A percentile compares a stretch with the other conserved stretches of the same genome.
Conservation (phyloP, 2,329 filamentous ascomycete genomes). For the Shiraia bambusicola region DNA sequence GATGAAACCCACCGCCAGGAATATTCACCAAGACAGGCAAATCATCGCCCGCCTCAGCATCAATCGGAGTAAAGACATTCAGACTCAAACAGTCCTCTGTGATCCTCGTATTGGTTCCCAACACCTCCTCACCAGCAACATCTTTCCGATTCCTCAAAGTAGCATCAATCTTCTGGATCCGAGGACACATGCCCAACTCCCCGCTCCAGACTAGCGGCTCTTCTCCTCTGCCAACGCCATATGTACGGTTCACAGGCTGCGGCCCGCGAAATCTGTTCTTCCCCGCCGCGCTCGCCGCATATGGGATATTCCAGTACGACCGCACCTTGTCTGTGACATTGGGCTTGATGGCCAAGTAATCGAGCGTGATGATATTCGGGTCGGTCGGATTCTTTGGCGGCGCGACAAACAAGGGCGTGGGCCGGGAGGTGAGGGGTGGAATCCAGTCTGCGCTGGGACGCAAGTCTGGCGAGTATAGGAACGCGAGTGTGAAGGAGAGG, state of each 20-base stretch:
- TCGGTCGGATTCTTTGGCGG: constrained; percentile 29
- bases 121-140: constrained; percentile 27
- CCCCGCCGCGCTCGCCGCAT: constrained; percentile 32
- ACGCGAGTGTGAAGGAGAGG: constrained; percentile 27
- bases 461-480: constrained; percentile 30
- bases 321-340: constrained; percentile 31
- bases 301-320: constrained; percentile 39
- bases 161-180: constrained; percentile 37
- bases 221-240: constrained; percentile 22
- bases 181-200: constrained; percentile 36
- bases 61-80: constrained; percentile 37
- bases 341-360: constrained; percentile 34
- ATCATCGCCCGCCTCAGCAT: constrained; percentile 36
- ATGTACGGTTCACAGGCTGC: constrained; percentile 32
- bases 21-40: constrained; percentile 48
- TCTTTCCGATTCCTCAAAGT: constrained; percentile 28
- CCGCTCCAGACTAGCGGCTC: constrained; percentile 33
- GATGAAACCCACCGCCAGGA: constrained; percentile 49
- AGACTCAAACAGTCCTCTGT: constrained; percentile 49
- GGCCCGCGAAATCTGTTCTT: constrained; percentile 36
- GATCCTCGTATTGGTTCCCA: constrained; percentile 26
- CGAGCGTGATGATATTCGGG: constrained; percentile 32
- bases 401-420: constrained; percentile 21
- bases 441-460: constrained; percentile 30
- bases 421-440: constrained; percentile 24